These are phyloP conservation scores for Amanita subjunquillea DNA, from an alignment of 768 basidiomycete genomes.

Conservation along the genomic window DNA sequence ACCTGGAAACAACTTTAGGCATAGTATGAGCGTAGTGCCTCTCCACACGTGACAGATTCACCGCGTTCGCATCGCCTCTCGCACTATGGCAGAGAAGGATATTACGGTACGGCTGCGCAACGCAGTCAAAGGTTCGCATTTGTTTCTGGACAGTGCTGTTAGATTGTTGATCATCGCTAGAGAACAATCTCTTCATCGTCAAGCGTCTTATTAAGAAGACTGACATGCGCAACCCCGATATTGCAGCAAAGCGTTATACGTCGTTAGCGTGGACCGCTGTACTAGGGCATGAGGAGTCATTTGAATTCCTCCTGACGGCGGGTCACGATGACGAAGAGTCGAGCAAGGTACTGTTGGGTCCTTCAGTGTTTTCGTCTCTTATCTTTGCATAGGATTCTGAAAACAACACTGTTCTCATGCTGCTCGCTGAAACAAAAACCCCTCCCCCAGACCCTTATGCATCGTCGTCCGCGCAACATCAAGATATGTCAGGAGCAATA, in stretches of 20 bases:
- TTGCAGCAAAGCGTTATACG: constrained; percentile 64
- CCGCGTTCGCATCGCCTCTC: constrained; percentile 11
- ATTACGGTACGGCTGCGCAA: constrained; percentile 62
- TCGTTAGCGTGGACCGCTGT: constrained; percentile 89
- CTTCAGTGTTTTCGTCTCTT: background rate
- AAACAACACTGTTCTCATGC: constrained; percentile 87
- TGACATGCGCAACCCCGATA: constrained; percentile 88
- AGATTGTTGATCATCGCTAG: constrained; percentile 29
- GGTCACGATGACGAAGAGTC: constrained; percentile 90
- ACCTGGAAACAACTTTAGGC: constrained; percentile 90
- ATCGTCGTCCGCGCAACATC: constrained; percentile 30
- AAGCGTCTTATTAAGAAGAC: constrained; percentile 77
- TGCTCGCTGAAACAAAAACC: constrained; percentile 78
- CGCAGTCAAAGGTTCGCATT: constrained; percentile 61
- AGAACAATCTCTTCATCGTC: constrained; percentile 92
- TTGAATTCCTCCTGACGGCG: constrained; percentile 76
- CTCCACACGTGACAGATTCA: constrained; percentile 5
- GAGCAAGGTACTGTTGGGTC: constrained; percentile 48
- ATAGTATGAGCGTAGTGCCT: constrained; percentile 28
- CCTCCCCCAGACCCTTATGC: constrained; percentile 33
- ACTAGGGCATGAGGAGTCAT: constrained; percentile 84
- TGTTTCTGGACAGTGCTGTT: constrained; percentile 3
- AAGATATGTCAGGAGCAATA: constrained; percentile 60
- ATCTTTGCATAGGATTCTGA: constrained; percentile 62
- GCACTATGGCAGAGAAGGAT: constrained; percentile 75